A percentile compares a stretch with the other conserved stretches of the same genome.
Evolutionary conservation across 768 basidiomycete genomes (phyloP).

Genomic region (Cantharellus anzutake): DNA sequence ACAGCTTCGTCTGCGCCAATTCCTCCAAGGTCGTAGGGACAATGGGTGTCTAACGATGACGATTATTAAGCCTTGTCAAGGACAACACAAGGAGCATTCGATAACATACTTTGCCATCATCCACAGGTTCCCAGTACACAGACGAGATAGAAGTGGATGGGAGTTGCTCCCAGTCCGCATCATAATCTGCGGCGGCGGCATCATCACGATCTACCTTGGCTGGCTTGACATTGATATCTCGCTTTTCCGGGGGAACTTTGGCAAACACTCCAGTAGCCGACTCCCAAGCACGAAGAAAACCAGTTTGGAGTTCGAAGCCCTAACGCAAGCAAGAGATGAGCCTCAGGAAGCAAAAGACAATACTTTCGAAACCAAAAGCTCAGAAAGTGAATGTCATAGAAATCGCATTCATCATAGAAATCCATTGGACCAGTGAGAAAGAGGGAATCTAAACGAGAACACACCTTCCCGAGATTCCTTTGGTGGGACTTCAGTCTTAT

Average conservation of each 20-base stretch:
- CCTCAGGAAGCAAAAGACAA: constrained; percentile 20
- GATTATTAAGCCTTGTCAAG: too few relatives aligned
- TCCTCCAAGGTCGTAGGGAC: background rate
- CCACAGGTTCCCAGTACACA: constrained; percentile 60
- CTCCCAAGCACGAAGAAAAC: constrained; percentile 72
- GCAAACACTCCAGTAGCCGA: constrained; percentile 39
- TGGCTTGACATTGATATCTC: background rate
- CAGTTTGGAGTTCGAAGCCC: constrained; percentile 49
- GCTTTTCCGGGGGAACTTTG: background rate
- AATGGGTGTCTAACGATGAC: background rate
- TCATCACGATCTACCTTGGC: constrained; percentile 21
- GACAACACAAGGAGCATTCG: background rate
- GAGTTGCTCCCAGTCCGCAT: constrained; percentile 18
- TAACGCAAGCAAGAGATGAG: constrained; percentile 8
- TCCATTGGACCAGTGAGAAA: background rate
- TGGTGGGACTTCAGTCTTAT: constrained; percentile 68
- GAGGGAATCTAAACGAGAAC: background rate
- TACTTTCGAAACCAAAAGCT: constrained; percentile 16
- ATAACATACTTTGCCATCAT: constrained; percentile 40
- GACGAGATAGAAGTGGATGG: background rate
- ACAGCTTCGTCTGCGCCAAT: background rate
- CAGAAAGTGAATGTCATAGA: constrained; percentile 16
- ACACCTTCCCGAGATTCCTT: constrained; percentile 9
- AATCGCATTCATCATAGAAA: too few relatives aligned
- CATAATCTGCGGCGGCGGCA: constrained; percentile 38